Percentiles rank a stretch among this genome's conserved stretches.
These are phyloP conservation scores for Claviceps cyperi DNA, from an alignment of 2,329 filamentous ascomycete species.

Conservation along the genomic window DNA sequence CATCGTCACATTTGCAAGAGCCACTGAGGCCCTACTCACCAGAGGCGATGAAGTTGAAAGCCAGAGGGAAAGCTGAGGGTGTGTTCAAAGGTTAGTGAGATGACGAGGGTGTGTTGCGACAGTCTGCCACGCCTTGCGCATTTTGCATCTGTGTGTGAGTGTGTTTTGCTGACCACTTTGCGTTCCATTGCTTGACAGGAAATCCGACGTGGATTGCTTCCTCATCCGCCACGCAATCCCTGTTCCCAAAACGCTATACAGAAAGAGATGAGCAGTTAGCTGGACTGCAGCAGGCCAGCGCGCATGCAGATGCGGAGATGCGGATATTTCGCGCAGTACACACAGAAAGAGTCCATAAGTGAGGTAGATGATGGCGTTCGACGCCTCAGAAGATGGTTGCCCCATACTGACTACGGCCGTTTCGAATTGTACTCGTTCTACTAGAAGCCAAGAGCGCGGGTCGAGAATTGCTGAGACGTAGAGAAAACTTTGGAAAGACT, in stretches of 20 bases:
- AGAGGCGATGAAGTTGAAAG: slow-evolving; percentile 81
- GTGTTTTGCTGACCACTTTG: slow-evolving; percentile 55
- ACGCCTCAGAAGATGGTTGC: slow-evolving; percentile 58
- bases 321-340: slow-evolving; percentile 11
- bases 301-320: too few relatives aligned
- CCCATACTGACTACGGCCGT: slow-evolving; percentile 41
- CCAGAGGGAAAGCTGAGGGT: slow-evolving; percentile 55
- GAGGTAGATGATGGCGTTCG: slow-evolving; percentile 71
- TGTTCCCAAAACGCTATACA: slow-evolving; percentile 45
- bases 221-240: slow-evolving; percentile 42
- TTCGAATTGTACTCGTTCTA: neutral
- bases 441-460: neutral
- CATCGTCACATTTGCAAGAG: slow-evolving; percentile 1
- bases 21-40: slow-evolving; percentile 52
- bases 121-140: neutral
- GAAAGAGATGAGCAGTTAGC: slow-evolving; percentile 2
- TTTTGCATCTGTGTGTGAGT: neutral
- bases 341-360: slow-evolving; percentile 69
- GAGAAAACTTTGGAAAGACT: neutral
- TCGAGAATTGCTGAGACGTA: neutral
- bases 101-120: neutral
- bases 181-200: slow-evolving; percentile 63
- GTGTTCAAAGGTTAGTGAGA: slow-evolving; percentile 4
- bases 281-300: neutral
- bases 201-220: slow-evolving; percentile 53